A percentile compares a stretch with the other conserved stretches of the same genome.
Evolutionary conservation across 1,139 yeast species (phyloP).

Genomic region (Kodamaea anthophila): DNA sequence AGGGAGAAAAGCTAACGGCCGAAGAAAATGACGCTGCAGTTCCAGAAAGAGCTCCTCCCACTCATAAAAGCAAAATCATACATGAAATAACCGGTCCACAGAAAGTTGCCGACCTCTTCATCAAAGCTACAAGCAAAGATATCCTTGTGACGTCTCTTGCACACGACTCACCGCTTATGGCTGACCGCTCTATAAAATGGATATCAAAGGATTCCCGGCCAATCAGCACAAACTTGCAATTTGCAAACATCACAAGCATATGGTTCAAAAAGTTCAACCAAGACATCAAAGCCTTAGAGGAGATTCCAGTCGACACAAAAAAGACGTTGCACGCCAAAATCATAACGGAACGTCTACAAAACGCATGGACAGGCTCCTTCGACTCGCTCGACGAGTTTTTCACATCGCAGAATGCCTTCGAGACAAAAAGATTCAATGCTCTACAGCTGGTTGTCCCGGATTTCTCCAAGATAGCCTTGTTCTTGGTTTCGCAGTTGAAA

Average conservation of each 20-base stretch:
- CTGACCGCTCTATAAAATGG: conserved; percentile 20
- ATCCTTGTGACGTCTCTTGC: conserved; percentile 26
- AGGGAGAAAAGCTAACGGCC: conserved; percentile 26
- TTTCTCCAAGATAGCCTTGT: conserved; percentile 19
- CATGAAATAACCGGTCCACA: conserved; percentile 33
- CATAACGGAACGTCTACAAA: conserved; percentile 2
- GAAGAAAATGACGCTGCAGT: conserved; percentile 30
- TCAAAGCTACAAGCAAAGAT: conserved; percentile 21
- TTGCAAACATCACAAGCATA: conserved; percentile 22
- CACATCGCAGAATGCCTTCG: conserved; percentile 14
- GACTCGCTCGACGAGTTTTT: conserved; percentile 14
- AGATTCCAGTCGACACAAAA: conserved; percentile 9
- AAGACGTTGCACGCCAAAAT: conserved; percentile 4
- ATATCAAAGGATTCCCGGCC: conserved; percentile 15
- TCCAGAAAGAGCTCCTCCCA: conserved; percentile 20
- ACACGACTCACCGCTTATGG: conserved; percentile 23
- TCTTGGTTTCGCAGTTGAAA: conserved; percentile 12
- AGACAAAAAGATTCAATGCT: conserved; percentile 13
- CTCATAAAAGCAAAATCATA: conserved; percentile 16
- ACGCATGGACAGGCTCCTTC: conserved; percentile 3
- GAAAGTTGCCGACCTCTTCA: conserved; percentile 24
- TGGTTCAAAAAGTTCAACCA: conserved; percentile 29
- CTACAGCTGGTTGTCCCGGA: conserved; percentile 13
- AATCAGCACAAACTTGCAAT: conserved; percentile 17
- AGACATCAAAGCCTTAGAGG: conserved; percentile 15